Percentiles rank a stretch among this genome's conserved stretches.
Evolutionary conservation across 1,284 basidiomycete genomes (phyloP).

Genomic region (Cutaneotrichosporon dermatis): DNA sequence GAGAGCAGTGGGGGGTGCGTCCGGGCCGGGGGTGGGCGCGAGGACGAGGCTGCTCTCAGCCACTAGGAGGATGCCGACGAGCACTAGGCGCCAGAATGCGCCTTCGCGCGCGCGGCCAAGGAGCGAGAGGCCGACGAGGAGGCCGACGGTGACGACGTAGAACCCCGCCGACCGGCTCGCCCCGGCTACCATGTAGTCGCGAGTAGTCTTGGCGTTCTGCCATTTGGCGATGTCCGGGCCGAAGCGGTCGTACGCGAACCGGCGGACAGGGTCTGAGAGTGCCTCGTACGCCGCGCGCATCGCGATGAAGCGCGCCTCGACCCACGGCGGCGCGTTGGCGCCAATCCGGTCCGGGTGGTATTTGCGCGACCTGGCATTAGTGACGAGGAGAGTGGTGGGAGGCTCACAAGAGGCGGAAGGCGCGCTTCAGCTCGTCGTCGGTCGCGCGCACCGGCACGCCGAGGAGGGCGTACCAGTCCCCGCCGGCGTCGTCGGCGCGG

Average conservation of each 20-base stretch:
- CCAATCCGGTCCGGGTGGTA: constrained; percentile 78
- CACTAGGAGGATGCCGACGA: constrained; percentile 60
- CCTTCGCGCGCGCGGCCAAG: constrained; percentile 60
- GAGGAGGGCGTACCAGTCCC: constrained; percentile 68
- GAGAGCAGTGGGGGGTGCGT: background rate
- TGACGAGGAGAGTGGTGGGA: too few species aligned
- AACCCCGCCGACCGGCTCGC: constrained; percentile 2
- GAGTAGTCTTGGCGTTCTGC: constrained; percentile 2
- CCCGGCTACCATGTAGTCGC: constrained; percentile 11
- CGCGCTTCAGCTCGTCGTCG: constrained; percentile 62
- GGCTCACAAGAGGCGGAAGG: constrained; percentile 62
- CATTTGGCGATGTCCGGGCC: constrained; percentile 9
- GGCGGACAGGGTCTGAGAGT: constrained; percentile 67
- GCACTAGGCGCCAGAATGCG: constrained; percentile 67
- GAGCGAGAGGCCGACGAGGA: constrained; percentile 25
- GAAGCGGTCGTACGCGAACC: constrained; percentile 72
- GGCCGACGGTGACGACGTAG: constrained; percentile 5
- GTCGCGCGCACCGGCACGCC: constrained; percentile 61
- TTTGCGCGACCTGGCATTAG: constrained; percentile 54
- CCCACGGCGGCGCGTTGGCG: constrained; percentile 53
- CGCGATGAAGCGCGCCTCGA: constrained; percentile 58
- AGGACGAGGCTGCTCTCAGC: constrained; percentile 44
- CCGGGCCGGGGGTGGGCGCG: constrained; percentile 19
- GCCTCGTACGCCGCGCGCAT: constrained; percentile 74
- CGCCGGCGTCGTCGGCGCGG: constrained; percentile 51